Base-by-base conservation (phyloP, 2,329 filamentous ascomycete genomes). In the Paecilomyces formosus region DNA sequence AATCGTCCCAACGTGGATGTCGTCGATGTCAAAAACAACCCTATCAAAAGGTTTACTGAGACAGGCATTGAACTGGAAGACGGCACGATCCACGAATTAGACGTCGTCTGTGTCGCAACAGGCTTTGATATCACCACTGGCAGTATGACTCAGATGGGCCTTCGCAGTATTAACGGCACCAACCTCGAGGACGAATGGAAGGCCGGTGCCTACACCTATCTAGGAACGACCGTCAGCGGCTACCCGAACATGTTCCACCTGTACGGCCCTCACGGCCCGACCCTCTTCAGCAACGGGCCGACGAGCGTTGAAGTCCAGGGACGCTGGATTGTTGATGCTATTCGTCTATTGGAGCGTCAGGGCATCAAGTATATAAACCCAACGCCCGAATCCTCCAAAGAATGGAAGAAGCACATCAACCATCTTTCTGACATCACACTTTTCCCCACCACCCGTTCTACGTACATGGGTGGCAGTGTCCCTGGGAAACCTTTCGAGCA, bases 231-330 rank as follows among this genome's bases (percentile, higher is more conserved):
- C 0, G 70, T 74, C 9, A 61, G 71, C n/a, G 70, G 72, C 3
- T 78, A 76, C 60, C 76, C 77, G 1, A 81, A 81, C 56, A 72
- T 79, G 70, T 81, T 82, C 69, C 77, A 77, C 59, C 64, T 81
- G 55, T 85, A 85, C 63, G 82, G 83, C 0, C 72, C 78, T 0
- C 83, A 86, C 24, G 81, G 74, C 0, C 84, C 83, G 0, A 85
- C 82, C 0, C 76, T 82, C 0, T 72, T 85, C 8, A 70, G 75
- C 69, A 86, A 85, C 62, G 81, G 82, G 0, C 84, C 84, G 0
- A 76, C 79, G 1, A 76, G 72, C 9, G 76, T 80, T 15, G 81
- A 84, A 63, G 63, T 82, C 0, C 83, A 86, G 63, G 81, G 81
- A 1, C 70, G 79, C 0, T 85, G 82, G 82, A 80, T 86, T 56